phyloP scores from a whole-genome alignment of 805 yeast species.

The Saccharomycopsis synnaedendra region DNA sequence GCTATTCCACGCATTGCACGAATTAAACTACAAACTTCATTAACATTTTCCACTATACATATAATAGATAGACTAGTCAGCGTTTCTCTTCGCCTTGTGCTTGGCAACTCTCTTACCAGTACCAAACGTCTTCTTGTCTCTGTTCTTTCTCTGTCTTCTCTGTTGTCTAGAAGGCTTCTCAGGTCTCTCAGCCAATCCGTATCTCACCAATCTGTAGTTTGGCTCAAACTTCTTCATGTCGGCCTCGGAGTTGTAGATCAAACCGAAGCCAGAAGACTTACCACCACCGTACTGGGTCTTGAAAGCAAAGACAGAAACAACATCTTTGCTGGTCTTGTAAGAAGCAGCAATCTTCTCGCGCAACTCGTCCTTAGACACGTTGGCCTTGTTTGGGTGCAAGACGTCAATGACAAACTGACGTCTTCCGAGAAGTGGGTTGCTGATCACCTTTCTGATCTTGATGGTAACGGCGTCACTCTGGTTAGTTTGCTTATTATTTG shows the following conservation, averaged over 20 bases:
- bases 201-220: conserved; percentile 97
- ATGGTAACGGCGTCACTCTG: conserved; percentile 99
- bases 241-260: conserved; percentile 95
- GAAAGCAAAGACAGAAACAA: conserved; percentile 97
- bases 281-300: conserved; percentile 99
- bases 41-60: neutral
- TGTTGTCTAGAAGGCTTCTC: conserved; percentile 99
- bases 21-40: no score
- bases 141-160: conserved; percentile 99
- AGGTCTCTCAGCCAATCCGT: conserved; percentile 92
- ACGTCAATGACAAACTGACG: conserved; percentile 99
- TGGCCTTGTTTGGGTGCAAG: conserved; percentile 98
- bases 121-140: conserved; percentile 98
- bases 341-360: conserved; percentile 84
- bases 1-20: no score
- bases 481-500: neutral
- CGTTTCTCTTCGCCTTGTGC: conserved; percentile 81
- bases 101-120: conserved; percentile 93
- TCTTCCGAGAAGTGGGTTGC: conserved; percentile 99
- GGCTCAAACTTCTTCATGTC: conserved; percentile 99
- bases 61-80: conserved; percentile 39
- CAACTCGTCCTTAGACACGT: conserved; percentile 98
- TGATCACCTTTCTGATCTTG: conserved; percentile 97
- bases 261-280: conserved; percentile 98
- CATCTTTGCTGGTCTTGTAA: conserved; percentile 88